These are phyloP conservation scores for Musa troglodytarum DNA, from an alignment of 176 grass and related monocot genomes.

Conservation along the genomic window DNA sequence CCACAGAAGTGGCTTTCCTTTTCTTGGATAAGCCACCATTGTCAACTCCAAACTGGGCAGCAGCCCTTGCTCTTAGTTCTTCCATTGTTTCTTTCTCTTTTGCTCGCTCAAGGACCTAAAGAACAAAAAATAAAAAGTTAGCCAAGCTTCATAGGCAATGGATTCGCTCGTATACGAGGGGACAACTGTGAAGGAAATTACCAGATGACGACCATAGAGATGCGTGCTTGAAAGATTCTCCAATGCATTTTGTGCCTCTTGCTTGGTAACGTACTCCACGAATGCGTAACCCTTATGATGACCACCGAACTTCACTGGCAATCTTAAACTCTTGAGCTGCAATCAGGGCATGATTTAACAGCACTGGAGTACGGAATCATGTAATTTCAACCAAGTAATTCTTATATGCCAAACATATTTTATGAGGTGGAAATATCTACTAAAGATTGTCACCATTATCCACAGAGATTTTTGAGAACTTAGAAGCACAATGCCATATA, in stretches of 20 bases:
- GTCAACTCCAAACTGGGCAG: slow-evolving; percentile 75
- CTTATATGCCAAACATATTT: too few species aligned
- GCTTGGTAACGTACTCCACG: slow-evolving; percentile 73
- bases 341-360: neutral
- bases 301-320: slow-evolving; percentile 82
- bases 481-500: neutral
- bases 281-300: slow-evolving; percentile 98
- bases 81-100: slow-evolving; percentile 89
- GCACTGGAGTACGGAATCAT: too few species aligned
- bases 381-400: too few species aligned
- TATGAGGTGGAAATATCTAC: too few species aligned
- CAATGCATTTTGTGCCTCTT: slow-evolving; percentile 79
- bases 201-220: slow-evolving; percentile 84
- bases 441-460: neutral
- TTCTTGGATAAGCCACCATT: slow-evolving; percentile 50
- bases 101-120: slow-evolving; percentile 77
- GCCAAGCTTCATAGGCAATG: neutral
- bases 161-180: too few species aligned
- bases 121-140: neutral
- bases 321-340: slow-evolving; percentile 76
- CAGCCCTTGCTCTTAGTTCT: slow-evolving; percentile 67
- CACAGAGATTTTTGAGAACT: neutral
- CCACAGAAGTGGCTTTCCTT: slow-evolving; percentile 55
- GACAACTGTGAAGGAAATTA: slow-evolving; percentile 14
- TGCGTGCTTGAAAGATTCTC: slow-evolving; percentile 78